Percentiles rank a stretch among this genome's conserved stretches.
Conservation (phyloP, 495 filamentous ascomycete genomes). For the Penicillium taxi region DNA sequence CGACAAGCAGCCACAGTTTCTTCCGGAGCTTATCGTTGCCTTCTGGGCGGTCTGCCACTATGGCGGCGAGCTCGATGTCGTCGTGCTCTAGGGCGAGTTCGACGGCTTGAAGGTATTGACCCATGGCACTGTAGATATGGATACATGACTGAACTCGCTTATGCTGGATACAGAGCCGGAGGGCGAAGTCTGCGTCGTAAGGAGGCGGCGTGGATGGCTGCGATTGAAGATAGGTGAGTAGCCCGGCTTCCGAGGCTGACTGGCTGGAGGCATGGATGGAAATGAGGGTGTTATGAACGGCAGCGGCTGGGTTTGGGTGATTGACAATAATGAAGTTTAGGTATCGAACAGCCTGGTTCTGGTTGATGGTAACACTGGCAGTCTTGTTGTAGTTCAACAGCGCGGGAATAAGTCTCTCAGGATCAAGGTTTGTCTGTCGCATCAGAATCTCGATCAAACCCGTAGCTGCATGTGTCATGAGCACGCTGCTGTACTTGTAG, state of each 20-base stretch:
- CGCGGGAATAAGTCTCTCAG: slow-evolving; percentile 83
- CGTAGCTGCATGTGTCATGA: slow-evolving; percentile 79
- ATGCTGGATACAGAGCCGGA: slow-evolving; percentile 90
- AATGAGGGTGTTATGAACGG: slow-evolving; percentile 95
- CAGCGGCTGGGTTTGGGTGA: slow-evolving; percentile 69
- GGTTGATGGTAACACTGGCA: slow-evolving; percentile 35
- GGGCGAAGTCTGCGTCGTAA: slow-evolving; percentile 96
- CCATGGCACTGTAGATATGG: slow-evolving; percentile 94
- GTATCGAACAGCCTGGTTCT: slow-evolving; percentile 94
- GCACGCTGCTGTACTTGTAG: slow-evolving; percentile 90
- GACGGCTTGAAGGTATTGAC: slow-evolving; percentile 84
- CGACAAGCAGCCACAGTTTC: slow-evolving; percentile 89
- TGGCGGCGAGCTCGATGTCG: slow-evolving; percentile 79
- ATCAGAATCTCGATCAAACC: slow-evolving; percentile 89
- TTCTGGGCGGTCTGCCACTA: slow-evolving; percentile 81
- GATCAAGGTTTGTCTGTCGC: slow-evolving; percentile 81
- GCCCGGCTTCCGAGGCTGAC: slow-evolving; percentile 70
- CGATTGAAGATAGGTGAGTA: slow-evolving; percentile 79
- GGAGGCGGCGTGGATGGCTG: slow-evolving; percentile 64
- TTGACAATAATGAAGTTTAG: slow-evolving; percentile 89
- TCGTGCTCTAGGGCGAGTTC: slow-evolving; percentile 82
- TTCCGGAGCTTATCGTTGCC: slow-evolving; percentile 74
- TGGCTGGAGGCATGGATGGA: slow-evolving; percentile 88
- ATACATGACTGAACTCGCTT: slow-evolving; percentile 86
- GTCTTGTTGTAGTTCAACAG: slow-evolving; percentile 87